A percentile compares a stretch with the other conserved stretches of the same genome.
Conservation (phyloP, 2,329 filamentous ascomycete species). For the Aspergillus sp. region DNA sequence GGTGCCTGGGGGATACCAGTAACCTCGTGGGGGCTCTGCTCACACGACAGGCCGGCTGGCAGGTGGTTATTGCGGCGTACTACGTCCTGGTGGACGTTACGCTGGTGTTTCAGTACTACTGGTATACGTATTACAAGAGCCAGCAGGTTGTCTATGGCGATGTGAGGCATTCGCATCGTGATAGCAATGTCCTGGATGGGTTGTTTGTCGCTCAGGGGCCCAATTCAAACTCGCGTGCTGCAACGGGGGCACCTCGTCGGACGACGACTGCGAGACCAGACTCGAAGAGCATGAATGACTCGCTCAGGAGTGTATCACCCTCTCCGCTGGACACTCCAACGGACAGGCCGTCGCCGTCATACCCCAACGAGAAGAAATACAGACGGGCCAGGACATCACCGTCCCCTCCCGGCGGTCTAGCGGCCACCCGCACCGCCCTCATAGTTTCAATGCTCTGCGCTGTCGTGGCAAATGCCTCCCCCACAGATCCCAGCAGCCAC, state of each 20-base stretch:
- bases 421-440: constrained; percentile 38
- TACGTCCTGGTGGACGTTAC: constrained; percentile 59
- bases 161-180: constrained; percentile 19
- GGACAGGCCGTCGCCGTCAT: constrained; percentile 18
- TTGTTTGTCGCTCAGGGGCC: constrained; percentile 7
- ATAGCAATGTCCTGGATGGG: constrained; percentile 24
- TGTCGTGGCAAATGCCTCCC: constrained; percentile 35
- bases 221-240: too few species aligned
- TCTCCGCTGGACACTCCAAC: constrained; percentile 7
- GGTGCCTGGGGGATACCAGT: constrained; percentile 56
- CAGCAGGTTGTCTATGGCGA: constrained; percentile 33
- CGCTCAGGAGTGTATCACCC: constrained; percentile 13
- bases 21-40: constrained; percentile 57
- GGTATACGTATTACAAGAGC: constrained; percentile 53
- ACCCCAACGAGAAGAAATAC: constrained; percentile 26
- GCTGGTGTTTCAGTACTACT: constrained; percentile 56
- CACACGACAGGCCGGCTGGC: constrained; percentile 58
- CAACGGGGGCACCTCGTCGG: too few species aligned
- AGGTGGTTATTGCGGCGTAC: constrained; percentile 57
- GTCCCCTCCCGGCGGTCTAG: constrained; percentile 17
- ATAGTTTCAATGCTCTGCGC: constrained; percentile 39
- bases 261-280: too few species aligned
- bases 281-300: constrained; percentile 17
- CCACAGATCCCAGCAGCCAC: constrained; percentile 17
- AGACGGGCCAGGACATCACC: too few species aligned